Evolutionary conservation across 2,329 filamentous ascomycete species (phyloP).

Genomic region (Botrytis medusae): DNA sequence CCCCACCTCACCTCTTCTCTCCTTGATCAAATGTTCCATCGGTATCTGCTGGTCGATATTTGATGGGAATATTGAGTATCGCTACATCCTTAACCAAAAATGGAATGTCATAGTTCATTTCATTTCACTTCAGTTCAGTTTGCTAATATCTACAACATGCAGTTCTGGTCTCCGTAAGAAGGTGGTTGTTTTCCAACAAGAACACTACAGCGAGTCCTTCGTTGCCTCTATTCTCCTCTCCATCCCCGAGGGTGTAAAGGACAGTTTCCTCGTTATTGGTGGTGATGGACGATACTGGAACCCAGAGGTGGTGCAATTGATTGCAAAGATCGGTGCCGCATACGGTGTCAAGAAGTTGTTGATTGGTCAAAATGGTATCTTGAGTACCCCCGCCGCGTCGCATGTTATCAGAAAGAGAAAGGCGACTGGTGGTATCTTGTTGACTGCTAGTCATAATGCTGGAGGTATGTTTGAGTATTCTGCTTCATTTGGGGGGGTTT

Average conservation of each 20-base stretch:
- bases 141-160: slow-evolving; percentile 27
- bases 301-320: slow-evolving; percentile 92
- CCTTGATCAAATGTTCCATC: neutral
- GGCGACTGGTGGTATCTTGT: slow-evolving; percentile 92
- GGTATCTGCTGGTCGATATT: neutral
- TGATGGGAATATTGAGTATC: neutral
- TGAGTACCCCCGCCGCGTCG: slow-evolving; percentile 94
- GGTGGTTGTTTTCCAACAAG: slow-evolving; percentile 95
- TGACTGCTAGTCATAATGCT: slow-evolving; percentile 98
- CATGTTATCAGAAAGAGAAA: slow-evolving; percentile 93
- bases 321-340: slow-evolving; percentile 93
- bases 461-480: slow-evolving; percentile 62
- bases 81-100: neutral
- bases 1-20: neutral
- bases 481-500: neutral
- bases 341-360: slow-evolving; percentile 99
- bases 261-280: slow-evolving; percentile 84
- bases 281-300: slow-evolving; percentile 98
- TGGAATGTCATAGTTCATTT: neutral
- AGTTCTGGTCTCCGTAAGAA: slow-evolving; percentile 99
- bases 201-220: slow-evolving; percentile 95
- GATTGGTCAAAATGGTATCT: slow-evolving; percentile 92
- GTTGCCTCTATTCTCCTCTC: slow-evolving; percentile 91
- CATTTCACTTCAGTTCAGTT: no score
- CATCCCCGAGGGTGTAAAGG: slow-evolving; percentile 90